Conservation (phyloP, 2,329 filamentous ascomycete species). For the Apiospora aurea region DNA sequence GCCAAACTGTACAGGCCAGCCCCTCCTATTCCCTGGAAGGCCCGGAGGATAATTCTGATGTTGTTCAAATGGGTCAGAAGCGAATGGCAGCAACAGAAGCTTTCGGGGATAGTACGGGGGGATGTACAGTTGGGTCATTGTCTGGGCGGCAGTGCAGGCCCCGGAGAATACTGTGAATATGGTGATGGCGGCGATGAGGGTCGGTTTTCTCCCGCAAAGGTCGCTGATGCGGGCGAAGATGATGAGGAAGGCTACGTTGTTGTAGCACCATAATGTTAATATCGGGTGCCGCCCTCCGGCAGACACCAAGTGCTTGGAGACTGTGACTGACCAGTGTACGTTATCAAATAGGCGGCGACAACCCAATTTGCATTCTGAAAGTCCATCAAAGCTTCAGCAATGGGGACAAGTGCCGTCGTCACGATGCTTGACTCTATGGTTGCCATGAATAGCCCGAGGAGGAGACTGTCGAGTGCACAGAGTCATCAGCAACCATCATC, state of each 20-base stretch:
- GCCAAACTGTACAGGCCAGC: background rate
- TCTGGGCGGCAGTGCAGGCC: background rate
- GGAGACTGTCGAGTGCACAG: background rate
- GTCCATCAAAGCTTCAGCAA: background rate
- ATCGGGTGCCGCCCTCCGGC: no score
- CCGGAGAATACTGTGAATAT: background rate
- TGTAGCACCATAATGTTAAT: background rate
- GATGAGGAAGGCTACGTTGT: background rate
- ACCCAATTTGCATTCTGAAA: background rate
- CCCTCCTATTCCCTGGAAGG: background rate
- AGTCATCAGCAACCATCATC: background rate
- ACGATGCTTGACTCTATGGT: background rate
- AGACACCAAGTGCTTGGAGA: background rate
- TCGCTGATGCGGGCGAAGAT: conserved; percentile 3
- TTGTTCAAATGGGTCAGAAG: background rate
- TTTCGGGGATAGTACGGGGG: background rate
- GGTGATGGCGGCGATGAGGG: background rate
- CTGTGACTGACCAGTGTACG: background rate
- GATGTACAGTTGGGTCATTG: background rate
- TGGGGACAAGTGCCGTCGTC: background rate
- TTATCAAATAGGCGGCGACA: background rate
- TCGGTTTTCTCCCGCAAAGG: background rate
- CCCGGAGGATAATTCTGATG: background rate
- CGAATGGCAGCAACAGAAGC: background rate
- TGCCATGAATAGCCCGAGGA: background rate